phyloP scores from a whole-genome alignment of 257 asterid species.

The Ilex asprella region DNA sequence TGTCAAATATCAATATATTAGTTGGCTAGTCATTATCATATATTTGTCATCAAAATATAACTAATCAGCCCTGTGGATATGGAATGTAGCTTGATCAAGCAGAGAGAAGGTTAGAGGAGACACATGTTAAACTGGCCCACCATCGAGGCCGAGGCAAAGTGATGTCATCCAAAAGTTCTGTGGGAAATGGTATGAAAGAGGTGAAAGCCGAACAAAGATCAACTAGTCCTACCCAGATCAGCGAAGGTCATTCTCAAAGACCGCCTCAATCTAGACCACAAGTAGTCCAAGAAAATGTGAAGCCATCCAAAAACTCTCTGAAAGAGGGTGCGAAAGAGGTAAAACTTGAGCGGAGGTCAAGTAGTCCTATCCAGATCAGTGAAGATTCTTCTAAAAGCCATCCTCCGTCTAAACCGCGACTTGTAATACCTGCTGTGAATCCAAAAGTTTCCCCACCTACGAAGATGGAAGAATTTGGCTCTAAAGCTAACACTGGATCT shows the following conservation, averaged over 20 bases:
- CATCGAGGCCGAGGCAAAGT: constrained; percentile 27
- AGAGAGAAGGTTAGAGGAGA: constrained; percentile 50
- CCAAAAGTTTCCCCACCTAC: constrained; percentile 20
- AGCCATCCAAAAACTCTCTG: constrained; percentile 24
- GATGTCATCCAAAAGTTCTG: constrained; percentile 24
- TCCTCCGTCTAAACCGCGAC: constrained; percentile 34
- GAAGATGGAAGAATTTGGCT: constrained; percentile 34
- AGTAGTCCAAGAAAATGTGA: constrained; percentile 12
- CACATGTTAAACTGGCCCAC: constrained; percentile 44
- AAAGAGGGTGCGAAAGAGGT: constrained; percentile 21
- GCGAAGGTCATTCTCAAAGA: constrained; percentile 14
- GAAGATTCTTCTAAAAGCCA: constrained; percentile 29
- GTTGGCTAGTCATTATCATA: too few relatives aligned
- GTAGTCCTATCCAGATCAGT: constrained; percentile 13
- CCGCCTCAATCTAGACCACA: constrained; percentile 17
- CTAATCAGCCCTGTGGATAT: constrained; percentile 15
- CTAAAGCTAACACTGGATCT: constrained; percentile 23
- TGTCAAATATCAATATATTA: too few relatives aligned
- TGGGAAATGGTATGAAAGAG: constrained; percentile 21
- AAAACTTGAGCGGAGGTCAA: constrained; percentile 19
- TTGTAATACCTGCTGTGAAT: constrained; percentile 35
- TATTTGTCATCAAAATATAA: neutral
- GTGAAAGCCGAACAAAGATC: constrained; percentile 20
- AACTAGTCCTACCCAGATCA: constrained; percentile 18
- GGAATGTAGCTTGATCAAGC: constrained; percentile 46